Evolutionary conservation across 2,329 filamentous ascomycete species (phyloP).

Genomic region (Ilyonectria robusta): DNA sequence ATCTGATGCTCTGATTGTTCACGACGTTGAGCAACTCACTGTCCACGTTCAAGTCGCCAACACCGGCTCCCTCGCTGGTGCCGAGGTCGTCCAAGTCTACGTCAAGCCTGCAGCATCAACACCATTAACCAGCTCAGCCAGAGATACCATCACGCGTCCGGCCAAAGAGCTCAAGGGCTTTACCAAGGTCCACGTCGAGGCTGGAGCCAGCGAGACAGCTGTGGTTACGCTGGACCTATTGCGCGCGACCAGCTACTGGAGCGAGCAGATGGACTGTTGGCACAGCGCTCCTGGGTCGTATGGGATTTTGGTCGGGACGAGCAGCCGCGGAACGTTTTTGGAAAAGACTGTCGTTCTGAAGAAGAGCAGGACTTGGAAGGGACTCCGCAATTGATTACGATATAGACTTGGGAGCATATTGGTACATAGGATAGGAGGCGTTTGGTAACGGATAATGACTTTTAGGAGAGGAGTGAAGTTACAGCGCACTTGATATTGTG

Average conservation of each 20-base stretch:
- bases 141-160: slow-evolving; percentile 51
- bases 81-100: slow-evolving; percentile 51
- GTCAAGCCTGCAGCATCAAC: slow-evolving; percentile 38
- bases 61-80: slow-evolving; percentile 43
- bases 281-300: slow-evolving; percentile 55
- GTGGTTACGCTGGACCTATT: slow-evolving; percentile 50
- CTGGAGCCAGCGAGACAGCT: slow-evolving; percentile 51
- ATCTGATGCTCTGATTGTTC: neutral
- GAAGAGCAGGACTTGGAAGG: slow-evolving; percentile 34
- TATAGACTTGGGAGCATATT: neutral
- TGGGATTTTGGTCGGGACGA: slow-evolving; percentile 54
- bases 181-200: slow-evolving; percentile 56
- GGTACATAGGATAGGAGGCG: neutral
- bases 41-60: slow-evolving; percentile 62
- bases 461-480: no score
- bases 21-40: slow-evolving; percentile 14
- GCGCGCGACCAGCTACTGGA: slow-evolving; percentile 51
- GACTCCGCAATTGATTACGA: slow-evolving; percentile 22
- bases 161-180: slow-evolving; percentile 61
- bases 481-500: no score
- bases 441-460: neutral
- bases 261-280: slow-evolving; percentile 56
- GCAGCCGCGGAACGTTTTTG: slow-evolving; percentile 45
- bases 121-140: slow-evolving; percentile 32
- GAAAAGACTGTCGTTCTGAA: slow-evolving; percentile 30